Evolutionary conservation across 2,329 filamentous ascomycete genomes (phyloP), one percentile per base, ranked within the genome.

Genomic region (Diplocarpon rosae): DNA sequence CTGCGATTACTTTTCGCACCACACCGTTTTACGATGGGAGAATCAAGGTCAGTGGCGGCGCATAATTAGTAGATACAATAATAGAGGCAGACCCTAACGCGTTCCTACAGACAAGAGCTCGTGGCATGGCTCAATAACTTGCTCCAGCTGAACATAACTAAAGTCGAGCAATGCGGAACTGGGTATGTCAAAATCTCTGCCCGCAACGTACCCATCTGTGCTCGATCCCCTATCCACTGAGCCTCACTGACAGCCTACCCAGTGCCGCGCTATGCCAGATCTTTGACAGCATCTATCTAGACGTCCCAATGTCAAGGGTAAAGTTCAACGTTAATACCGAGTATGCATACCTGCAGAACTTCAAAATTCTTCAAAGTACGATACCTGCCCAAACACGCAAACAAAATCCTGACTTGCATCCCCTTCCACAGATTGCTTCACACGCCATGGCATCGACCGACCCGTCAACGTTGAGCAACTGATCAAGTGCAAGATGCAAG

Each of bases 401-500:
- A 37, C 31, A 34, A 37, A 17, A 30, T 43, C 42, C 45, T 43
- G 44, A 47, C 42, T 40, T 34, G 11, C 37, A 10, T 37, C 33
- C 29, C 33, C 29, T 16, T 27, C 37, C 40, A 45, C 65, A 88
- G 90, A 88, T 65, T 74, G 76, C 53, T 96, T 96, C 63, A 73
- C 80, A 51, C 85, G 84, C 66, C 89, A 96, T 68, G 72, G 80
- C 53, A 76, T 98, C 69, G 89, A 96, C 59, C 88, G 88, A 64
- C 83, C 84, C 24, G 81, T 98, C 57, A 87, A 87, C 48, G 87
- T 96, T 63, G 80, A 95, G 65, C 72, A 76, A 47, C 80, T 98
- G 48, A 78, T 92, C 59, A 98, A 96, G 68, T 98, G 92, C 75
- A 95, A 95, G 73, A 98, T 98, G 90, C 92, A 98, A 75, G 92